phyloP scores from a whole-genome alignment of 805 yeast species.

The Saccharomycopsis babjevae region DNA sequence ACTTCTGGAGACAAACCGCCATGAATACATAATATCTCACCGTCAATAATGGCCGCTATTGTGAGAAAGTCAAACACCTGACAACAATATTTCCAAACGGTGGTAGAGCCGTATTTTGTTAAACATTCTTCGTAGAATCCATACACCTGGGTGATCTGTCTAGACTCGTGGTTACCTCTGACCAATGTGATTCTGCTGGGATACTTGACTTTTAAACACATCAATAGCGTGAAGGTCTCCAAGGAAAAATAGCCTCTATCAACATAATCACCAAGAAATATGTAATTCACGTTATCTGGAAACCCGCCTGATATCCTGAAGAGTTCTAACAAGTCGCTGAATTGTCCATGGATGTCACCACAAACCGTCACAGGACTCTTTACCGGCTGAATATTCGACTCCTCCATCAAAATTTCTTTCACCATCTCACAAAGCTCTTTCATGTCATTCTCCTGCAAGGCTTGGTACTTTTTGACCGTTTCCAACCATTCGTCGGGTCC shows the following conservation, averaged over 20 bases:
- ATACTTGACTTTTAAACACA: conserved; percentile 85
- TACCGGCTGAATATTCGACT: conserved; percentile 89
- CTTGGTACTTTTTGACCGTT: conserved; percentile 80
- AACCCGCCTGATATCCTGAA: conserved; percentile 89
- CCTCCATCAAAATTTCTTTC: conserved; percentile 91
- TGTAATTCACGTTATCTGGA: conserved; percentile 72
- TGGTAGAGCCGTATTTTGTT: conserved; percentile 85
- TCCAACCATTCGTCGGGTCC: conserved; percentile 98
- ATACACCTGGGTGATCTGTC: conserved; percentile 97
- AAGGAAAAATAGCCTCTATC: conserved; percentile 95
- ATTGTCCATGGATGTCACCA: conserved; percentile 97
- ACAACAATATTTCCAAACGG: conserved; percentile 94
- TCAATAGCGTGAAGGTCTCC: conserved; percentile 86
- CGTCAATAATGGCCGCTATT: conserved; percentile 92
- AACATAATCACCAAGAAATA: conserved; percentile 91
- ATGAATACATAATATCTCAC: conserved; percentile 88
- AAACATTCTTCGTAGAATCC: conserved; percentile 96
- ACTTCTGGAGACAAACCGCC: conserved; percentile 97
- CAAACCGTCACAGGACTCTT: conserved; percentile 90
- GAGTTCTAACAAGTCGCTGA: conserved; percentile 84
- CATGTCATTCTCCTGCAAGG: conserved; percentile 87
- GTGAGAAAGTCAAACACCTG: conserved; percentile 93
- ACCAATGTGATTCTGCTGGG: conserved; percentile 83
- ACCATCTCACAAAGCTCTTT: conserved; percentile 92
- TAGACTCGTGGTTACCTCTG: conserved; percentile 94